Conservation (phyloP, 345 rosid species). For the Salix dunnii region DNA sequence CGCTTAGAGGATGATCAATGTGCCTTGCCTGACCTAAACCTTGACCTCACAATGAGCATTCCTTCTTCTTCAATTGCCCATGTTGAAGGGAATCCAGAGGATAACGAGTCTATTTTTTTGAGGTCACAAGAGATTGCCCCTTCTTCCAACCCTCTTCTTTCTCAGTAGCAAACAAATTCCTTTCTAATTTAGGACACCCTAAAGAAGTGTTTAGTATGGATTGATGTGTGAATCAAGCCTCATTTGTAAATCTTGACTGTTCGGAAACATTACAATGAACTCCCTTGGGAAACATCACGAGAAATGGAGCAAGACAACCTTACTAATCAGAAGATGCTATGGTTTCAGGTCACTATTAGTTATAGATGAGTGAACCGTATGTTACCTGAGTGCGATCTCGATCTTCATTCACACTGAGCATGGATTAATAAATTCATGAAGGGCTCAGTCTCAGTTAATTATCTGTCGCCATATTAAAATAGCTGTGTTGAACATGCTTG, state of each 20-base stretch:
- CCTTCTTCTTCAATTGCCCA: constrained; percentile 8
- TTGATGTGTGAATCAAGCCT: not conserved
- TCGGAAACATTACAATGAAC: not conserved
- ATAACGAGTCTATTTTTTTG: not conserved
- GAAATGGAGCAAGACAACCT: not conserved
- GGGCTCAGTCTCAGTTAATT: too few species aligned
- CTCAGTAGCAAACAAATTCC: constrained; percentile 9
- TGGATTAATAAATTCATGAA: not conserved
- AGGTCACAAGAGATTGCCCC: not conserved
- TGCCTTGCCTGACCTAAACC: constrained; percentile 47
- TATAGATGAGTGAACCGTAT: not conserved
- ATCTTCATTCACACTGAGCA: not conserved
- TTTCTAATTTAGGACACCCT: too few species aligned
- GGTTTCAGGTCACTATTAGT: not conserved
- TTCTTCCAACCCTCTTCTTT: constrained; percentile 35
- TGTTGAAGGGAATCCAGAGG: constrained; percentile 12
- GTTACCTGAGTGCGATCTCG: not conserved
- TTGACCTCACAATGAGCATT: constrained; percentile 27
- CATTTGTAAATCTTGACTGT: constrained; percentile 6
- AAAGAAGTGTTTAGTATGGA: not conserved
- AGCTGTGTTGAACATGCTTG: not conserved
- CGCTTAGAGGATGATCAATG: constrained; percentile 29
- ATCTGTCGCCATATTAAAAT: not conserved
- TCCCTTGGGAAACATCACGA: not conserved
- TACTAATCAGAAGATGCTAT: not conserved